phyloP scores from a whole-genome alignment of 495 filamentous ascomycete genomes.

The Penicillium verhagenii region DNA sequence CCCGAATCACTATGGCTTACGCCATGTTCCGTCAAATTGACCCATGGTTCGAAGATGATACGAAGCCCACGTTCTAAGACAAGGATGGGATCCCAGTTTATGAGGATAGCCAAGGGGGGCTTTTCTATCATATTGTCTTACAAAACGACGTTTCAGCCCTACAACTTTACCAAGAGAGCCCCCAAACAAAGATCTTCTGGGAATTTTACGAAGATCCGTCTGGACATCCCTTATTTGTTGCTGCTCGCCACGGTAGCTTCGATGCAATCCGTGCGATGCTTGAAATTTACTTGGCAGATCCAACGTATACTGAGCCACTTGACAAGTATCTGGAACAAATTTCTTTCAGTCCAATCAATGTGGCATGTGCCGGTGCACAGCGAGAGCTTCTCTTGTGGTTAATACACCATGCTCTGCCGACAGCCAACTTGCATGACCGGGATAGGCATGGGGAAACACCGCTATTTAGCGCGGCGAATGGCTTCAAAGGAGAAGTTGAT shows the following conservation, averaged over 20 bases:
- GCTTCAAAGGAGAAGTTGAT: neutral
- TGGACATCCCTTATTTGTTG: neutral
- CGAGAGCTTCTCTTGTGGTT: neutral
- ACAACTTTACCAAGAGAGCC: neutral
- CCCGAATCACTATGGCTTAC: no score
- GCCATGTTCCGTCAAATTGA: no score
- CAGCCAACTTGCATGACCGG: neutral
- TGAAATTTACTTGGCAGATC: neutral
- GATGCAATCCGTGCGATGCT: neutral
- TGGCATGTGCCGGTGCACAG: neutral
- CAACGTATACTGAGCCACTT: neutral
- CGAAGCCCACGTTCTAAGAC: neutral
- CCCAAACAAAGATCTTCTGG: neutral
- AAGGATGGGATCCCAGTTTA: neutral
- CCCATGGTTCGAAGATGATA: no score
- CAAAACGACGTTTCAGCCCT: neutral
- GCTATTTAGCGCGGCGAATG: neutral
- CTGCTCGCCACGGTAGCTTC: neutral
- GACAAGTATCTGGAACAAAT: neutral
- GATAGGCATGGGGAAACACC: neutral
- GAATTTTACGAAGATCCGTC: neutral
- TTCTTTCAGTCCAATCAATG: neutral
- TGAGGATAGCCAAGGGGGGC: neutral
- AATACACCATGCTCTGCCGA: neutral
- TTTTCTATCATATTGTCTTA: neutral